A percentile compares a stretch with the other conserved stretches of the same genome.
Evolutionary conservation across 1,284 basidiomycete species (phyloP).

Genomic region (Athelia psychrophila): DNA sequence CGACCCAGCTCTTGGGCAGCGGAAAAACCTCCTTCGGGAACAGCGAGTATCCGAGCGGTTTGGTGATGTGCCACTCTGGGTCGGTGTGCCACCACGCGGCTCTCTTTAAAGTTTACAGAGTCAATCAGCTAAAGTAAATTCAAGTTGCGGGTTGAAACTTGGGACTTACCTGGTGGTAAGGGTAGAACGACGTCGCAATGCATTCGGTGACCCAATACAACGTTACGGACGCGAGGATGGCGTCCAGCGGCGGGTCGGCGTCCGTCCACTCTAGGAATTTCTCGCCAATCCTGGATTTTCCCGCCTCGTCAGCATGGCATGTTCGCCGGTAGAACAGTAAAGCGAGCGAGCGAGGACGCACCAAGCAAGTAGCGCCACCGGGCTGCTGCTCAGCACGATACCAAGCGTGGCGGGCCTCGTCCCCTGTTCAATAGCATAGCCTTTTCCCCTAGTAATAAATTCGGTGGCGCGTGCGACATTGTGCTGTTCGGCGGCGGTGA

Average conservation of each 20-base stretch:
- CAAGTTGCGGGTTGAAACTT: neutral
- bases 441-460: neutral
- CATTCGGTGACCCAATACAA: slow-evolving; percentile 10
- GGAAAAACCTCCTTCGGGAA: neutral
- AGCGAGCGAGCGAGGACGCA: too few relatives aligned
- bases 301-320: too few relatives aligned
- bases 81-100: neutral
- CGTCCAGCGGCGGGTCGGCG: slow-evolving; percentile 5
- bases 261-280: slow-evolving; percentile 11
- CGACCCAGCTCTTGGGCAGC: neutral
- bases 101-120: too few relatives aligned
- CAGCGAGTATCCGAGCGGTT: neutral
- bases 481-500: neutral
- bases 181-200: slow-evolving; percentile 8
- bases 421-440: slow-evolving; percentile 5
- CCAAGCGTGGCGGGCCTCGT: slow-evolving; percentile 6
- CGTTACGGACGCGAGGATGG: slow-evolving; percentile 8
- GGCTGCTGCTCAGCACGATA: slow-evolving; percentile 9
- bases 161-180: slow-evolving; percentile 7
- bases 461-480: neutral
- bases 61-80: neutral
- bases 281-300: slow-evolving; percentile 8
- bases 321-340: too few relatives aligned
- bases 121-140: too few relatives aligned
- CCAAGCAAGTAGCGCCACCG: slow-evolving; percentile 11